Evolutionary conservation across 495 filamentous ascomycete species (phyloP), one percentile per base, ranked within the genome.

Genomic region (Podospora sp.): DNA sequence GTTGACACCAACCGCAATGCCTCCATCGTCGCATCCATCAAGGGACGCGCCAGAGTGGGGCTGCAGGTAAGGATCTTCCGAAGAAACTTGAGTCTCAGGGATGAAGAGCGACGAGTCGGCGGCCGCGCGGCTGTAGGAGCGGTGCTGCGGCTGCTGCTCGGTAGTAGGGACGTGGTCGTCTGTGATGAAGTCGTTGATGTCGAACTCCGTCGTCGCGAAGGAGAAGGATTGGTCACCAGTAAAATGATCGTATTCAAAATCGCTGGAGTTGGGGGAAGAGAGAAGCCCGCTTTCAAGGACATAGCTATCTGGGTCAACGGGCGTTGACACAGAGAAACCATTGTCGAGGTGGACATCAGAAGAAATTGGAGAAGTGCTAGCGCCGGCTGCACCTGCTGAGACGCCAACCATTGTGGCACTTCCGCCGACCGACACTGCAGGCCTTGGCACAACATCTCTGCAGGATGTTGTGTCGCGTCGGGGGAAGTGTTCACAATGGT

Each of bases 391-490:
- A 78, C 86, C 82, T 76, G 84, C 80, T 80, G 85, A 73, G 77
- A 84, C 78, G 78, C 78, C 83, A 83, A 78, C 87, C 86, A 89
- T 85, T 65, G 79, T 75, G 80, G 79, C 73, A 76, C 81, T 79
- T 80, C 84, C 82, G 80, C 83, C 86, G 89, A 93, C 89, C 88
- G 95, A 97, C 95, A 99, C 95, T 90, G 95, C 95, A 97, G 95
- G 95, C 94, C 95, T 53, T 59, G 60, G 85, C 92, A 97, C 94
- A 97, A 96, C 94, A 97, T 89, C 93, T 86, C 94, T 85, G 95
- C 95, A 97, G 95, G 92, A 97, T 96, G 94, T 97, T 96, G 94
- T 97, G 93, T 93, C 95, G 86, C 80, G 85, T 95, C 92, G 87
- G 90, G 83, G 82, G 90, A 89, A 84, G 86, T 84, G 79, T 84